phyloP scores from a whole-genome alignment of 2,329 filamentous ascomycete genomes.

The Pseudogymnoascus sp. region DNA sequence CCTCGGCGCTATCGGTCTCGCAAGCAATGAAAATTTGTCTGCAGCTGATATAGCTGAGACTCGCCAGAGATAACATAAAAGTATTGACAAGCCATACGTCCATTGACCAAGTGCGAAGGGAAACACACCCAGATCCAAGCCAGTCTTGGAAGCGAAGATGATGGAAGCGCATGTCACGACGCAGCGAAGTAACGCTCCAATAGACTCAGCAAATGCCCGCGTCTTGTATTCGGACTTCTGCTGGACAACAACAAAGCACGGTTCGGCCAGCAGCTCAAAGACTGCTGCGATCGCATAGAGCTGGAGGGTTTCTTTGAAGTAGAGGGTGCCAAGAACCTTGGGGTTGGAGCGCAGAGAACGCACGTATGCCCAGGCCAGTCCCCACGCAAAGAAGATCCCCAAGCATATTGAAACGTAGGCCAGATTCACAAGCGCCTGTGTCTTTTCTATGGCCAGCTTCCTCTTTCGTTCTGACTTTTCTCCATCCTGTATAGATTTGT shows the following conservation, averaged over 20 bases:
- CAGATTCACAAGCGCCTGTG: constrained; percentile 80
- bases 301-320: constrained; percentile 50
- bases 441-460: constrained; percentile 31
- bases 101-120: constrained; percentile 87
- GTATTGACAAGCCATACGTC: constrained; percentile 62
- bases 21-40: constrained; percentile 64
- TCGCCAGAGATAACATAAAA: constrained; percentile 62
- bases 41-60: constrained; percentile 50
- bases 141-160: constrained; percentile 51
- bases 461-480: constrained; percentile 17
- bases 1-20: constrained; percentile 35
- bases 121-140: constrained; percentile 62
- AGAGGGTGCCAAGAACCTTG: constrained; percentile 50
- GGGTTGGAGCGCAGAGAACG: constrained; percentile 43
- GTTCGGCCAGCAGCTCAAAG: constrained; percentile 78
- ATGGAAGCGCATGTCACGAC: constrained; percentile 66
- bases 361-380: constrained; percentile 64
- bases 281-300: constrained; percentile 53
- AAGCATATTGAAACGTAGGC: constrained; percentile 72
- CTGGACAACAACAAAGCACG: constrained; percentile 82
- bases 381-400: constrained; percentile 57
- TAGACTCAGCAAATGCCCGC: constrained; percentile 75
- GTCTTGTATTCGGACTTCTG: constrained; percentile 72
- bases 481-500: constrained; percentile 16
- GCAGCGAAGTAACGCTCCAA: constrained; percentile 73